Evolutionary conservation across 192 early-diverging fungal species (phyloP).

Genomic region (Coemansia sp.): DNA sequence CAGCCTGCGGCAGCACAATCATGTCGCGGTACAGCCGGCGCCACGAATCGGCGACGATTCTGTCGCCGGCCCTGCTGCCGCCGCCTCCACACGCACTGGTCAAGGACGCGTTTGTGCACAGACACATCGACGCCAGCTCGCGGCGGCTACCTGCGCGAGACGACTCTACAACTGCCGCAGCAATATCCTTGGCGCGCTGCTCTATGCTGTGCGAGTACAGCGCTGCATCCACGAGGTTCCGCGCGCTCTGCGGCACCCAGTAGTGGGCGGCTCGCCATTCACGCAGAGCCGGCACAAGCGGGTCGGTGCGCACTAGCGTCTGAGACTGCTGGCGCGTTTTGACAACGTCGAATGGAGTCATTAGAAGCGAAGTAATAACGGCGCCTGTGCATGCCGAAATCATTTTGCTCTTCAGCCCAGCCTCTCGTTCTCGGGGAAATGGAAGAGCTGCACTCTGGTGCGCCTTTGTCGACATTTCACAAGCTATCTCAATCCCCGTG

Average conservation of each 20-base stretch:
- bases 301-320: slow-evolving; percentile 25
- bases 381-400: slow-evolving; percentile 81
- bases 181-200: neutral
- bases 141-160: neutral
- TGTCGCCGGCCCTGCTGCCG: neutral
- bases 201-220: slow-evolving; percentile 2
- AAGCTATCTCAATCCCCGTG: neutral
- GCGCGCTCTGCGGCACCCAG: slow-evolving; percentile 21
- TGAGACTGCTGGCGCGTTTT: slow-evolving; percentile 30
- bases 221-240: slow-evolving; percentile 14
- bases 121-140: slow-evolving; percentile 14
- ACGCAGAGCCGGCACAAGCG: slow-evolving; percentile 24
- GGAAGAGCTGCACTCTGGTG: neutral
- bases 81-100: neutral
- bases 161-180: neutral
- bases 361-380: slow-evolving; percentile 68
- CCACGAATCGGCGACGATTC: slow-evolving; percentile 7
- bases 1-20: slow-evolving; percentile 15
- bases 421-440: no score
- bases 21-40: slow-evolving; percentile 22
- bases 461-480: neutral
- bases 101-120: slow-evolving; percentile 10
- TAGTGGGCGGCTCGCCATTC: slow-evolving; percentile 19
- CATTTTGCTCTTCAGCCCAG: slow-evolving; percentile 53
- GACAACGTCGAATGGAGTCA: slow-evolving; percentile 41